Conservation (phyloP, 106 monocot genomes). For the Narthecium ossifragum region DNA sequence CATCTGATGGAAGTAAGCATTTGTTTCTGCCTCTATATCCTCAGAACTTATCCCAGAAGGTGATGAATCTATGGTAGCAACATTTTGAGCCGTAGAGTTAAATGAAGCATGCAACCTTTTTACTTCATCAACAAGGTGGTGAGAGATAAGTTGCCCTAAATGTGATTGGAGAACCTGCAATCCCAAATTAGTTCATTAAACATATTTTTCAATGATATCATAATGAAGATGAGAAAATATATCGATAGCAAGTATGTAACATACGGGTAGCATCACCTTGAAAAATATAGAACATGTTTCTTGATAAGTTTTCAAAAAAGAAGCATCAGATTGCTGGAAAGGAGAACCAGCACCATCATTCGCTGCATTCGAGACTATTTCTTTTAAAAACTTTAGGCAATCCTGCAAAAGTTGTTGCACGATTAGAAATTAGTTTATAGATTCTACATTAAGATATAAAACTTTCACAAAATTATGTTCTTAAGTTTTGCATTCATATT, state of each 20-base stretch:
- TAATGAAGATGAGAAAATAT: no score
- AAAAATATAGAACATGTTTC: slow-evolving; percentile 50
- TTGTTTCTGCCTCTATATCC: slow-evolving; percentile 69
- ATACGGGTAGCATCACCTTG: slow-evolving; percentile 38
- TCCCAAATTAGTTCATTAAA: no score
- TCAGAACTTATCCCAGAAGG: slow-evolving; percentile 35
- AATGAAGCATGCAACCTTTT: slow-evolving; percentile 29
- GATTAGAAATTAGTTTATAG: no score
- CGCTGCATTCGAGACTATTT: slow-evolving; percentile 21
- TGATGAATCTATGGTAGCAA: slow-evolving; percentile 16
- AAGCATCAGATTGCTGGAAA: slow-evolving; percentile 15
- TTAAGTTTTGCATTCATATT: no score
- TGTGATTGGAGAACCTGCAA: slow-evolving; percentile 63
- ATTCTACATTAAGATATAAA: no score
- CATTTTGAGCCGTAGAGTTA: slow-evolving; percentile 19
- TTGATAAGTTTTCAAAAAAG: slow-evolving; percentile 30
- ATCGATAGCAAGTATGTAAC: no score
- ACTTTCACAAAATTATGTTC: no score
- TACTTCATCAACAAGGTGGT: slow-evolving; percentile 49
- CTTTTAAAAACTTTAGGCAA: slow-evolving; percentile 59
- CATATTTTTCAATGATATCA: no score
- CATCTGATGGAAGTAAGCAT: slow-evolving; percentile 94
- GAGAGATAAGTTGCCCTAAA: slow-evolving; percentile 28
- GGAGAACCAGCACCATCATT: slow-evolving; percentile 30
- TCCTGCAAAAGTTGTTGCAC: no score